Percentiles rank a stretch among this genome's conserved stretches.
These are phyloP conservation scores for Fereydounia khargensis DNA, from an alignment of 1,284 basidiomycete species.

Conservation along the genomic window DNA sequence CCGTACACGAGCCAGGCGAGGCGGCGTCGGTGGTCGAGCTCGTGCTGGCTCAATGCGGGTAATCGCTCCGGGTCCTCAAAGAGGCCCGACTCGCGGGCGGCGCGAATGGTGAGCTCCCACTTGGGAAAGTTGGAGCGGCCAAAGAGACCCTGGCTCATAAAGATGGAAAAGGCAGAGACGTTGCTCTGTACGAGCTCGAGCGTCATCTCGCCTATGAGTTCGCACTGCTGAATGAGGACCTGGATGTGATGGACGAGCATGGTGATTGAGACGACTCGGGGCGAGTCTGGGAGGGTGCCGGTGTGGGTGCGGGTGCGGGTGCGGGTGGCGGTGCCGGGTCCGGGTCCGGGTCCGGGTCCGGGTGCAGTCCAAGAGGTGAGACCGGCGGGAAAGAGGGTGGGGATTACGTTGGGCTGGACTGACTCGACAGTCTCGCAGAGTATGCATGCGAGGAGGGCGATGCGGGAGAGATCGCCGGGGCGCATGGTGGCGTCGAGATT, in stretches of 20 bases:
- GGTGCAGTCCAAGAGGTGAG: too few relatives aligned
- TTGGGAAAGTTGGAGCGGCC: conserved; percentile 18
- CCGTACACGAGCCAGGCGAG: conserved; percentile 36
- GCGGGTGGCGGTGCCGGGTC: neutral
- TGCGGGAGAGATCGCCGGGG: conserved; percentile 19
- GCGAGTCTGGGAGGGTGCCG: conserved; percentile 6
- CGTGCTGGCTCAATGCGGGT: neutral
- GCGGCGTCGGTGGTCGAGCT: conserved; percentile 20
- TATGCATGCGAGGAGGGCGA: conserved; percentile 18
- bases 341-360: neutral
- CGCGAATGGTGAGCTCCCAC: conserved; percentile 28
- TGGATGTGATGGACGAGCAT: conserved; percentile 21
- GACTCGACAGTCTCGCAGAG: conserved; percentile 27
- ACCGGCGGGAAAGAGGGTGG: conserved; percentile 4
- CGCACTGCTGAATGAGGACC: conserved; percentile 25
- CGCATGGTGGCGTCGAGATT: conserved; percentile 3
- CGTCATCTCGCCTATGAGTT: conserved; percentile 29
- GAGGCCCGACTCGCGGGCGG: conserved; percentile 16
- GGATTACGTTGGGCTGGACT: conserved; percentile 10
- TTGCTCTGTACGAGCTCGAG: conserved; percentile 31
- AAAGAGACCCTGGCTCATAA: conserved; percentile 28
- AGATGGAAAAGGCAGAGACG: conserved; percentile 22
- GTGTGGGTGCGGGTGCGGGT: neutral
- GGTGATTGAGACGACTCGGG: conserved; percentile 9
- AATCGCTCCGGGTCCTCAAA: conserved; percentile 24